Base-by-base conservation (phyloP, 176 grass and related monocot species). In the Juncus inflexus region DNA sequence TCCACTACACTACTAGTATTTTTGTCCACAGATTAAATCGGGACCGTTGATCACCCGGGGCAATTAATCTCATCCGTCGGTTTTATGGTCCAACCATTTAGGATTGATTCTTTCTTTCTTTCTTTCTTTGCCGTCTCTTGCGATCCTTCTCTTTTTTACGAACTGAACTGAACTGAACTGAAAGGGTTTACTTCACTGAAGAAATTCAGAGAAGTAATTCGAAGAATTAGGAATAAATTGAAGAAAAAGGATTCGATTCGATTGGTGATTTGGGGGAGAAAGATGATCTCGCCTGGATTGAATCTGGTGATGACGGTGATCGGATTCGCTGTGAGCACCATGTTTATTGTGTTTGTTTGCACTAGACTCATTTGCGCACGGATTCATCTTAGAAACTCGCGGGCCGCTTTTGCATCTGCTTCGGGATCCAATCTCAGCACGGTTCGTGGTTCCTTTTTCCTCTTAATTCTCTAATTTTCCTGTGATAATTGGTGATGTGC, bases 291-390 rank as follows among this genome's bases (percentile, higher is more conserved):
- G 15, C 15, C 62, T 37, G 81, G 81, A 65, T 40, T 68, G 16
- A 83, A 78, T 73, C 67, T 83, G 62, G 81, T 83, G 69, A 83
- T 83, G 9, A 91, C 80, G 71, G 85, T 89, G 51, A 67, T 89
- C 14, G 94, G 94, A 8, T 99, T 99, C 85, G 79, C 88, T 73
- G 80, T 77, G 66, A 99, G 80, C 86, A 74, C 84, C 40, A 63
- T 95, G 74, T 95, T 95, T 73, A 95, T 95, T 73, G 72, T 86
- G 39, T 92, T 90, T 75, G 83, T 99, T 38, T 92, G 94, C 78
- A 73, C 85, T 7, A 78, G 94, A 42, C 83, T 99, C 64, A 83
- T 86, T 77, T 99, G 94, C 88, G 83, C 83, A 7, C 69, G 90
- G 52, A 35, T 82, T 52, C 85, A 82, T 38, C 88, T 90, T 8